Conservation (phyloP, 83 land plant genomes). For the Isoetes engelmannii region DNA sequence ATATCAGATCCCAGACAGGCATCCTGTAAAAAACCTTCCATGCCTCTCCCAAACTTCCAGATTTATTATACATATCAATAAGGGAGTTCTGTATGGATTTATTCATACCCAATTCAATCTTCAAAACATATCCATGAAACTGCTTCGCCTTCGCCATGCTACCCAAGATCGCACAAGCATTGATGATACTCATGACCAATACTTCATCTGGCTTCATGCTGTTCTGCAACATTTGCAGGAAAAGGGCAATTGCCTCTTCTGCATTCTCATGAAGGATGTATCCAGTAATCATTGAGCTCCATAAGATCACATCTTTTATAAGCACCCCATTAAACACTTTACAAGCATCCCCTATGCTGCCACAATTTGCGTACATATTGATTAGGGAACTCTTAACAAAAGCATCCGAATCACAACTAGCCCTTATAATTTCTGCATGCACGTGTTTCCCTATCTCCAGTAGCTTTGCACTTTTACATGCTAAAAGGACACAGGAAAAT, state of each 20-base stretch:
- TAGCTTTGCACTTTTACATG: not conserved
- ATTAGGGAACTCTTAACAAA: not conserved
- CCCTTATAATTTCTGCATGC: not conserved
- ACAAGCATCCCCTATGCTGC: not conserved
- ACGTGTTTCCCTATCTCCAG: not conserved
- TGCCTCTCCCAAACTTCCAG: not conserved
- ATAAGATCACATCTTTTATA: not conserved
- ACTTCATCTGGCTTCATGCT: not conserved
- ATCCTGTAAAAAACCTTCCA: not conserved
- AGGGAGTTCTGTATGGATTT: not conserved
- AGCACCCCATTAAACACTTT: not conserved
- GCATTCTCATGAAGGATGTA: not conserved
- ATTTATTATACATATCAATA: not conserved
- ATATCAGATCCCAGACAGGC: not conserved
- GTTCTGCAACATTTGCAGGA: not conserved
- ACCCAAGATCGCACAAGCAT: not conserved
- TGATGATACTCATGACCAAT: not conserved
- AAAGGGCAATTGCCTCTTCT: not conserved
- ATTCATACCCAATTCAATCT: not conserved
- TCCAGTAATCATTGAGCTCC: slow-evolving; percentile 4
- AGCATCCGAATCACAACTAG: not conserved
- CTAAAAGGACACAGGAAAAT: not conserved
- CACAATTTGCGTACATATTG: slow-evolving; percentile 2
- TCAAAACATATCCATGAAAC: not conserved
- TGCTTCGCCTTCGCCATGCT: not conserved